Evolutionary conservation across 78 protist genomes (phyloP), one percentile per base, ranked within the genome.

Genomic region (Dictyostelium firmibasis): DNA sequence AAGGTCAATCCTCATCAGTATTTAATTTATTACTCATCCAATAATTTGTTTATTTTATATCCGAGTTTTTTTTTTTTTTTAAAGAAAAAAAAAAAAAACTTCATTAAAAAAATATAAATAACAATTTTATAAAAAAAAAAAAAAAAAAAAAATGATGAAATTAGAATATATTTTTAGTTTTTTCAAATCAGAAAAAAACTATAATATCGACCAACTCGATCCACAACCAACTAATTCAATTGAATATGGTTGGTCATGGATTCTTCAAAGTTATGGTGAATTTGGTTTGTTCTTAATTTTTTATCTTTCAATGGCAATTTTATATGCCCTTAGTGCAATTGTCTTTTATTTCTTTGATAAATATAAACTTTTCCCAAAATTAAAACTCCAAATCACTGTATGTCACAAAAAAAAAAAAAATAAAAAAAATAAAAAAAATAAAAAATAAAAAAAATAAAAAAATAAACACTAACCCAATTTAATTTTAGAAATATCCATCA

Each of bases 341-440:
- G 20, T 89, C 50, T 89, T 89, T 29, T 50, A 89, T 36, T 27
- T 81, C 4, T 89, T 81, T 69, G 94, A 89, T 50, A 89, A 89
- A 69, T 89, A n/a, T 69, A 81, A 89, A 44, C 60, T 81, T 14
- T 92, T 85, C 81, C 53, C 69, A 83, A 78, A 67, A 23, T 69
- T 77, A 74, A 92, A 84, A 72, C 70, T 85, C 67, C 96, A 92
- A 92, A 36, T 74, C 7, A 92, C 69, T 41, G 96, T 92, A 92
- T n/a, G 57, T 78, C 44, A 41, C 44, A 16, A 16, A 50, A 50
- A 50, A 16, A 50, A 16, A 50, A 50, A 50, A 44, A 44, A 10
- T 10, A 41, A 41, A 41, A 41, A 41, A 41, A 41, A 41, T 5
- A 41, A 41, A 44, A 50, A 50, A 50, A 50, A 16, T 5, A 81